phyloP scores from a whole-genome alignment of 1,284 basidiomycete genomes.

The Peniophora sp. region DNA sequence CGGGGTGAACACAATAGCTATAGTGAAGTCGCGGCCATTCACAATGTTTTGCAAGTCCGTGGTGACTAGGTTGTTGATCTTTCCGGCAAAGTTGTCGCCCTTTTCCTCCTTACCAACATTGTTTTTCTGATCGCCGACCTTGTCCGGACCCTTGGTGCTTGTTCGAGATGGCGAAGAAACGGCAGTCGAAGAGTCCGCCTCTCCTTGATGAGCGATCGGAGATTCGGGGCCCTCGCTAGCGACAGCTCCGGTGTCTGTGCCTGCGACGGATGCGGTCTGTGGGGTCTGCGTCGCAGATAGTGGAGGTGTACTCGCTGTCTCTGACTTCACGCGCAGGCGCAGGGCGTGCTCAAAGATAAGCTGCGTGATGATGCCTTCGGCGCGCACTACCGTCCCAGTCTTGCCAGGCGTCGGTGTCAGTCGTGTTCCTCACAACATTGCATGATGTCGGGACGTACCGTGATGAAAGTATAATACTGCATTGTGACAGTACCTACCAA shows the following conservation, averaged over 20 bases:
- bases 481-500: slow-evolving; percentile 25
- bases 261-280: slow-evolving; percentile 18
- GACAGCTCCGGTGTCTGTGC: slow-evolving; percentile 8
- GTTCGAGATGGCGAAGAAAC: slow-evolving; percentile 17
- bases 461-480: slow-evolving; percentile 29
- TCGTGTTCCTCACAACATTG: neutral
- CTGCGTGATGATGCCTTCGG: neutral
- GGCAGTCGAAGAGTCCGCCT: slow-evolving; percentile 2
- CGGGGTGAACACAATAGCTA: neutral
- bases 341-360: neutral
- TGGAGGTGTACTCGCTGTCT: slow-evolving; percentile 9
- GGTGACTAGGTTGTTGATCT: slow-evolving; percentile 38
- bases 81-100: slow-evolving; percentile 36
- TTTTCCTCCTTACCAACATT: slow-evolving; percentile 19
- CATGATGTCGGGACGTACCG: slow-evolving; percentile 11
- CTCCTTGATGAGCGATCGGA: slow-evolving; percentile 7
- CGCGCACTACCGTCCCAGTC: neutral
- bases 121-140: slow-evolving; percentile 5
- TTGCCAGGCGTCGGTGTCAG: neutral
- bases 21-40: slow-evolving; percentile 6
- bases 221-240: slow-evolving; percentile 7
- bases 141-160: slow-evolving; percentile 3
- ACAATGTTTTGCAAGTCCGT: slow-evolving; percentile 9
- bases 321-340: neutral
- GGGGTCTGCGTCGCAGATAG: slow-evolving; percentile 9